Evolutionary conservation across 2,329 filamentous ascomycete genomes (phyloP).

Genomic region (Paradendryphiella salina): DNA sequence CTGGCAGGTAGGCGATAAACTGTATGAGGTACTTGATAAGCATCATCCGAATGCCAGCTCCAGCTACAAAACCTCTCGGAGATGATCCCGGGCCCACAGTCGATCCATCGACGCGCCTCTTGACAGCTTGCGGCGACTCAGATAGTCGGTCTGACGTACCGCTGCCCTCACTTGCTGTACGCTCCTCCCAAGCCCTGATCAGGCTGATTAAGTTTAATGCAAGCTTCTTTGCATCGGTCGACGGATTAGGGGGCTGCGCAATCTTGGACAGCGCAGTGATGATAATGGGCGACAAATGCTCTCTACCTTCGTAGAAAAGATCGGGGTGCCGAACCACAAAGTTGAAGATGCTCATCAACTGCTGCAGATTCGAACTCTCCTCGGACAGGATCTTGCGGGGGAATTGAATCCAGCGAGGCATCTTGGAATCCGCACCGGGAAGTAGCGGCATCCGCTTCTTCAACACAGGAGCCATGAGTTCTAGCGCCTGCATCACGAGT

Average conservation of each 20-base stretch:
- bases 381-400: constrained; percentile 90
- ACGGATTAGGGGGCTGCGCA: constrained; percentile 77
- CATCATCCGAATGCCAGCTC: constrained; percentile 66
- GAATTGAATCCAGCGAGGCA: constrained; percentile 84
- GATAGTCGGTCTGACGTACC: constrained; percentile 53
- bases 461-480: constrained; percentile 91
- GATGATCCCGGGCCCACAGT: constrained; percentile 60
- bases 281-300: constrained; percentile 87
- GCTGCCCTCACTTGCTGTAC: constrained; percentile 65
- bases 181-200: constrained; percentile 91
- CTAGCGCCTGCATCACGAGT: constrained; percentile 89
- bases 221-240: constrained; percentile 87
- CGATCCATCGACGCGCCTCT: constrained; percentile 74
- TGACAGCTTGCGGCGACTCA: constrained; percentile 70
- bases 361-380: constrained; percentile 91
- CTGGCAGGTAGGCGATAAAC: constrained; percentile 87
- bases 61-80: constrained; percentile 47
- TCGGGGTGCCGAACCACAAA: constrained; percentile 92
- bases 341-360: constrained; percentile 96
- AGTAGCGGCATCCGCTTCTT: constrained; percentile 69
- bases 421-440: constrained; percentile 68
- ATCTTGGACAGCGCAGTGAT: constrained; percentile 89
- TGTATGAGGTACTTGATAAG: constrained; percentile 95
- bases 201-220: constrained; percentile 88
- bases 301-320: constrained; percentile 91